Evolutionary conservation across 2,329 filamentous ascomycete species (phyloP).

Genomic region (Aphanoascus verrucosus): DNA sequence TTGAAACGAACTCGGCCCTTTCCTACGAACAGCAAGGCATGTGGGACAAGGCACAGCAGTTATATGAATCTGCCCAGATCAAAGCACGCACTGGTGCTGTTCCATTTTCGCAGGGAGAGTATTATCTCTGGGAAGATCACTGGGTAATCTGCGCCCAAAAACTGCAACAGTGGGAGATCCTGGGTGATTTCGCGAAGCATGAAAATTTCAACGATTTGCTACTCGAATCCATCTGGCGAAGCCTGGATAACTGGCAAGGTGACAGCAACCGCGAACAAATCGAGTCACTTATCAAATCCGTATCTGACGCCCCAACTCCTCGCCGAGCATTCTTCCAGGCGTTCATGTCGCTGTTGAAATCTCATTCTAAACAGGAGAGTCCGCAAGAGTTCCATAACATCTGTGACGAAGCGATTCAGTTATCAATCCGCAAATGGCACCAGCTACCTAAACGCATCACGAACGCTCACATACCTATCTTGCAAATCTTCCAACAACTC

Average conservation of each 20-base stretch:
- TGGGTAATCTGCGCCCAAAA: conserved; percentile 98
- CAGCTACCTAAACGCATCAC: conserved; percentile 90
- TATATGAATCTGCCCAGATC: conserved; percentile 94
- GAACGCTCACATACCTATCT: conserved; percentile 83
- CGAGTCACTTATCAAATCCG: conserved; percentile 87
- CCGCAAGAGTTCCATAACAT: conserved; percentile 73
- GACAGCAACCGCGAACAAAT: conserved; percentile 77
- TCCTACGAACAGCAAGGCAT: conserved; percentile 98
- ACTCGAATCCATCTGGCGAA: conserved; percentile 89
- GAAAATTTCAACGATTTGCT: conserved; percentile 97
- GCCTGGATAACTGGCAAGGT: conserved; percentile 88
- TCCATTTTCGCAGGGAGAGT: conserved; percentile 91
- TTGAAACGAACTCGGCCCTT: conserved; percentile 92
- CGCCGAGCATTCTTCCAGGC: conserved; percentile 93
- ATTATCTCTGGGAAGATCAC: conserved; percentile 99
- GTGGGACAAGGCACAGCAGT: conserved; percentile 97
- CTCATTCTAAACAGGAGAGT: conserved; percentile 78
- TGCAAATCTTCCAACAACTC: conserved; percentile 96
- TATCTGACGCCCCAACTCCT: conserved; percentile 94
- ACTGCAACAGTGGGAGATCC: conserved; percentile 95
- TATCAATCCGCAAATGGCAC: conserved; percentile 97
- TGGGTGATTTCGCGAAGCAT: conserved; percentile 96
- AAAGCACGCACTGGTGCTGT: conserved; percentile 94
- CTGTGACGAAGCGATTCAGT: conserved; percentile 92
- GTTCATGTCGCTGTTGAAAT: conserved; percentile 92